Percentiles rank a stretch among this genome's conserved stretches.
Conservation (phyloP, 345 rosid species). For the Bretschneidera sinensis region DNA sequence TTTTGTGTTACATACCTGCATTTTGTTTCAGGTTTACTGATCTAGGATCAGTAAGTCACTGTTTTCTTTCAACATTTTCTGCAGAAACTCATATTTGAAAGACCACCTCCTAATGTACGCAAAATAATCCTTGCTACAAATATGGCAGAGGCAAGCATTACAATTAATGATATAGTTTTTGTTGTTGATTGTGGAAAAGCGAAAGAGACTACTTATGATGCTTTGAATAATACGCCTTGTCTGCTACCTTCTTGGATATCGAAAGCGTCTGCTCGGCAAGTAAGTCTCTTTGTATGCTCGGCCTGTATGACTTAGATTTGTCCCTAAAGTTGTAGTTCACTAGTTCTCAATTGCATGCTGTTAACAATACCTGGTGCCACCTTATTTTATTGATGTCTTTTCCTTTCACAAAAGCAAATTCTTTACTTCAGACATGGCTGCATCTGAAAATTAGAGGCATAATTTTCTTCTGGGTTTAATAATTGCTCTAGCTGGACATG, state of each 20-base stretch:
- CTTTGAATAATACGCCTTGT: conserved; percentile 98
- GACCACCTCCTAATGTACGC: conserved; percentile 71
- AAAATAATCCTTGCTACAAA: conserved; percentile 94
- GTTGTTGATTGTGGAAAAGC: conserved; percentile 99
- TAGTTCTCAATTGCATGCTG: background rate
- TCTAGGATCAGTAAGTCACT: background rate
- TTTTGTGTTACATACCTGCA: background rate
- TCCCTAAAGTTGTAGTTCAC: background rate
- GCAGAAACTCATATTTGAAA: conserved; percentile 90
- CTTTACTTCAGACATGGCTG: background rate
- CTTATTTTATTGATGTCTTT: background rate
- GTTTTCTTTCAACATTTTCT: conserved; percentile 19
- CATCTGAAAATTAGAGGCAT: background rate
- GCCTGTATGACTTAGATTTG: background rate
- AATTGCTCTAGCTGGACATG: background rate
- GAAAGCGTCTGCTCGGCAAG: conserved; percentile 93
- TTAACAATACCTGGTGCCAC: conserved; percentile 1
- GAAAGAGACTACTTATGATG: conserved; percentile 99
- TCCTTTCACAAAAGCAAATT: background rate
- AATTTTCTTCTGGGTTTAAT: background rate
- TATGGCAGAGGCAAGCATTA: conserved; percentile 99
- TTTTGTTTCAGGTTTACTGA: background rate
- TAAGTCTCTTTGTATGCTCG: conserved; percentile 27
- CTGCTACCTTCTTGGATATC: conserved; percentile 97
- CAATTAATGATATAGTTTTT: conserved; percentile 89